Base-by-base conservation (phyloP, 2,329 filamentous ascomycete species). In the Fusarium transvaalense region DNA sequence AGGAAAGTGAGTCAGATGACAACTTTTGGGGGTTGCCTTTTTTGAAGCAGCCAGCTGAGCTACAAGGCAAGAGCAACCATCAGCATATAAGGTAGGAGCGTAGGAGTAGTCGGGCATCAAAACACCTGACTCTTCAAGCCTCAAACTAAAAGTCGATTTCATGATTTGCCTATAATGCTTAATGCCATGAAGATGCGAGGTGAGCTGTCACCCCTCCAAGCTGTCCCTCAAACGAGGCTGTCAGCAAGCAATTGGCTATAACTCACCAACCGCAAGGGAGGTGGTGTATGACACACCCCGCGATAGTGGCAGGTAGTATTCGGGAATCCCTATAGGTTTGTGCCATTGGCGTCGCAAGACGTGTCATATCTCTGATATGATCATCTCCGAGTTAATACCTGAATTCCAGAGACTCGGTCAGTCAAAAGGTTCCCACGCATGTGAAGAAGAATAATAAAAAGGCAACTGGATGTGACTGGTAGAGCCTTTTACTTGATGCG, bases 291-390 rank as follows among this genome's bases (percentile, higher is more conserved):
- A 14, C 27, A 46, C n/a, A 7, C 38, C 31, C 14, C 43, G 6
- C 19, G 35, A 47, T 23, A 14, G 41, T 15, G 31, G 29, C 19
- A 56, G 29, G 52, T 15, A 27, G 14, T 32, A 32, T 19, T 46
- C 2, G 6, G 12, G 5, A 3, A n/a, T 43, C 21, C 17, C 13
- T 27, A 27, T 17, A n/a, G 12, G 2, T 10, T 10, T 27, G 29
- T 6, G 7, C 35, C 9, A 50, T 59, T 13, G 29, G 19, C n/a
- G 6, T 7, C 5, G 14, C 15, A 17, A 43, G 31, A 67, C 62
- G 48, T 61, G 51, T 66, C 64, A 61, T 6, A 46, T 52, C 23
- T 66, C 53, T 5, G 12, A 57, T 27, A 17, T 54, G 56, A 57
- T 35, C 14, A 53, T 66, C 61, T 64, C 15, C 8, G 25, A 25